Evolutionary conservation across 352 stramenopile genomes (phyloP).

Genomic region (Elongisporangium undulatum): DNA sequence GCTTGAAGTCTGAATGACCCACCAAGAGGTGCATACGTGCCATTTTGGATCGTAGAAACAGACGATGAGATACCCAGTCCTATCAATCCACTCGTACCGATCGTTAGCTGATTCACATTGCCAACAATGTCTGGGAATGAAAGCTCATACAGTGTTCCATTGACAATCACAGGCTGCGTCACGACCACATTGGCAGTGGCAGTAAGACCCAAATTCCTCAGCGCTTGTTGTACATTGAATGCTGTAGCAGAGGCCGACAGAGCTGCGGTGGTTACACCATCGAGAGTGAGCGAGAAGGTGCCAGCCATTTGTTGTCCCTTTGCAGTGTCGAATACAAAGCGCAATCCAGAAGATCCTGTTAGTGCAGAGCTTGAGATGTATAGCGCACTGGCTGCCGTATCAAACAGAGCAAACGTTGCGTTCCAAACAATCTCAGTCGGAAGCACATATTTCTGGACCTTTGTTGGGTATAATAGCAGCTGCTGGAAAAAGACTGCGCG

Average conservation of each 20-base stretch:
- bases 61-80: conserved; percentile 11
- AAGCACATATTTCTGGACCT: conserved; percentile 16
- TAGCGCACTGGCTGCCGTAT: conserved; percentile 11
- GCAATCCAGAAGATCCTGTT: conserved; percentile 16
- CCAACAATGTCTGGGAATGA: conserved; percentile 17
- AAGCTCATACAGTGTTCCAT: conserved; percentile 5
- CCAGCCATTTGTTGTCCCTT: conserved; percentile 11
- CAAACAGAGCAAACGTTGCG: conserved; percentile 25
- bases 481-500: conserved; percentile 5
- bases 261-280: neutral
- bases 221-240: conserved; percentile 3
- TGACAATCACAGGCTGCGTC: neutral
- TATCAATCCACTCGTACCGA: conserved; percentile 15
- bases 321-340: conserved; percentile 13
- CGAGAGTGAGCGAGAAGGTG: conserved; percentile 16
- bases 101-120: conserved; percentile 11
- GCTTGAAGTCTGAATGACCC: conserved; percentile 17
- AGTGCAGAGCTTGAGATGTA: conserved; percentile 14
- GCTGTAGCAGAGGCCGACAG: conserved; percentile 4
- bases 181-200: conserved; percentile 8
- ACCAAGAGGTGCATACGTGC: conserved; percentile 21
- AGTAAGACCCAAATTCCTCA: conserved; percentile 9
- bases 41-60: conserved; percentile 18
- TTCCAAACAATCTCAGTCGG: conserved; percentile 20
- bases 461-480: conserved; percentile 14